Base-by-base conservation (phyloP, 257 asterid genomes). In the Solanum gracilifrons region DNA sequence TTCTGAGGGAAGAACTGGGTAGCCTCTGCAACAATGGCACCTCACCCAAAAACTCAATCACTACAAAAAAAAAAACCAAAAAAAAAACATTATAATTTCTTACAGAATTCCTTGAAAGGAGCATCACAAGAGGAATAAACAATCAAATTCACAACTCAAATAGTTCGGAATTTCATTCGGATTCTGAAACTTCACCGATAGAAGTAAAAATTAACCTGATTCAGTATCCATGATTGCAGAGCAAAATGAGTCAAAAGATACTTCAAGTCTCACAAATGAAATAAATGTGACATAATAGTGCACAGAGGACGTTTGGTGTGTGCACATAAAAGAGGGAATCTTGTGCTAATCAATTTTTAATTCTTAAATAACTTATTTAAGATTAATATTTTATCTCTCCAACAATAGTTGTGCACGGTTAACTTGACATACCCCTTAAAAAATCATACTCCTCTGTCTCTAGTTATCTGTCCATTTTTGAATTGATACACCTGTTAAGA, bases 11-110 rank as follows among this genome's bases (percentile, higher is more conserved):
- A 43, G 98, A 94, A 86, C 93, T 89, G 2, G 99, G 99, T 66
- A 97, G 95, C 89, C 93, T 92, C 92, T 97, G 99, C 7, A 97
- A 94, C 94, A 97, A 92, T 29, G 99, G 97, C 88, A 97, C 98
- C 25, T 95, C 88, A 62, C 98, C 98, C 93, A 97, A 90, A 87
- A 94, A 97, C 93, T 94, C 99, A 82, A 94, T 93, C 91, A 95
- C 99, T 95, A 94, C 87, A 80, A 84, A 79, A 27, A 43, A 1
- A 58, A 6, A 7, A 7, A 2, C 23, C 16, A 10, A 13, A 15
- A 58, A 20, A 58, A 55, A 21, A 21, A 20, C 12, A 21, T 5
- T 7, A 58, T 21, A 58, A 7, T 68, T 33, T 16, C 16, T 25
- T 33, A 60, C 31, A 7, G 39, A 33, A 83, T 32, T 35, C 32